Evolutionary conservation across 768 basidiomycete species (phyloP).

Genomic region (Inosperma sp.): DNA sequence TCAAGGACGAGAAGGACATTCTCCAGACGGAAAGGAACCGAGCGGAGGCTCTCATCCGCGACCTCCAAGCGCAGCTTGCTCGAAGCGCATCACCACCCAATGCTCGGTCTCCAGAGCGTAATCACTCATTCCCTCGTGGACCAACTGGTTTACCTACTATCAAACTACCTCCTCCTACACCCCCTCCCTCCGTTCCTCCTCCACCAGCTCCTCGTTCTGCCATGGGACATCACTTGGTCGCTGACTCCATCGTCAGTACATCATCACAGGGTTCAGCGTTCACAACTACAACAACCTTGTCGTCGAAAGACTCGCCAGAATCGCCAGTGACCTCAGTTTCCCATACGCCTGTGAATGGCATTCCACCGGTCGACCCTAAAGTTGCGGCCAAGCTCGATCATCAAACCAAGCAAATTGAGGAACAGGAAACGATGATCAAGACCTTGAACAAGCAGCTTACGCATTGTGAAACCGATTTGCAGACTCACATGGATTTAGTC

Average conservation of each 20-base stretch:
- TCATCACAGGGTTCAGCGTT: slow-evolving; percentile 59
- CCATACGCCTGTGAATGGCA: slow-evolving; percentile 41
- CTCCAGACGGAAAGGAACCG: slow-evolving; percentile 68
- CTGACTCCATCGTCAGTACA: slow-evolving; percentile 52
- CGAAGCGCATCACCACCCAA: slow-evolving; percentile 58
- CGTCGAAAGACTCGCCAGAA: slow-evolving; percentile 68
- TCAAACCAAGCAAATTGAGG: slow-evolving; percentile 69
- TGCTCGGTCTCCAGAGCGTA: slow-evolving; percentile 51
- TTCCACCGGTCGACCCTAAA: slow-evolving; percentile 50
- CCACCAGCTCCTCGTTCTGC: slow-evolving; percentile 65
- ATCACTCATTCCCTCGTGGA: slow-evolving; percentile 48
- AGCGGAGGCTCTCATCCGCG: slow-evolving; percentile 66
- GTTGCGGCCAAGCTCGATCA: slow-evolving; percentile 57
- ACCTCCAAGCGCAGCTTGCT: slow-evolving; percentile 69
- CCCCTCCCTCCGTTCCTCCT: slow-evolving; percentile 83
- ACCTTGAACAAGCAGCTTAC: slow-evolving; percentile 89
- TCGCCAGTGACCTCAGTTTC: slow-evolving; percentile 62
- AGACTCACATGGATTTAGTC: slow-evolving; percentile 89
- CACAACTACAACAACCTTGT: slow-evolving; percentile 55
- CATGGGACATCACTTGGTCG: slow-evolving; percentile 32
- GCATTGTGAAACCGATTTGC: slow-evolving; percentile 90
- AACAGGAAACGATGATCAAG: slow-evolving; percentile 89
- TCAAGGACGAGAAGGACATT: slow-evolving; percentile 77
- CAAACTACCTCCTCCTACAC: slow-evolving; percentile 84
- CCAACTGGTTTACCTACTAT: slow-evolving; percentile 53